These are phyloP conservation scores for Panaeolus cyanescens DNA, from an alignment of 768 basidiomycete species.

Conservation along the genomic window DNA sequence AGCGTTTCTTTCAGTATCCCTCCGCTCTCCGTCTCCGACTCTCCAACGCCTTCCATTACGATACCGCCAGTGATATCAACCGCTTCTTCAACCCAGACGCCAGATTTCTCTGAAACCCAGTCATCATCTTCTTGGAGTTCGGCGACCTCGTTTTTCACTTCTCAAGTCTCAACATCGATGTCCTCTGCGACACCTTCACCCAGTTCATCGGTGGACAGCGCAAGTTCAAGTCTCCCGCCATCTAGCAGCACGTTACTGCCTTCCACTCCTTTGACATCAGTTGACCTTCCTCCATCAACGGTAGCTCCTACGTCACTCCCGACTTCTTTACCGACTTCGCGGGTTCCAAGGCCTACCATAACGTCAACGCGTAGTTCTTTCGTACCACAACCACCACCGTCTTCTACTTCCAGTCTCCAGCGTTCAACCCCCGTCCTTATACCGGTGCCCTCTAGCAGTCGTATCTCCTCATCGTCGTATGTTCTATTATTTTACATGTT, in stretches of 20 bases:
- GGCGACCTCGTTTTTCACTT: not conserved
- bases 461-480: not conserved
- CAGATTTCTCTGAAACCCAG: not conserved
- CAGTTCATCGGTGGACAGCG: not conserved
- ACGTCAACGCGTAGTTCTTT: not conserved
- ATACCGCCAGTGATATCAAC: not conserved
- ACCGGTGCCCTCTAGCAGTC: not conserved
- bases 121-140: not conserved
- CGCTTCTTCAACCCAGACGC: not conserved
- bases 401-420: not conserved
- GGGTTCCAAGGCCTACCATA: not conserved
- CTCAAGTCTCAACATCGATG: not conserved
- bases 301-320: not conserved
- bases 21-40: not conserved
- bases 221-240: not conserved
- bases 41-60: not conserved
- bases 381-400: not conserved
- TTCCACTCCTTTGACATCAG: not conserved
- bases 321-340: not conserved
- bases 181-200: not conserved
- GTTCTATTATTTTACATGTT: not conserved
- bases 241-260: not conserved
- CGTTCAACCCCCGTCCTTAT: not conserved
- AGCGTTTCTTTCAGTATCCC: not conserved
- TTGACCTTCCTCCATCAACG: not conserved